Conservation (phyloP, 2,329 filamentous ascomycete species). For the Colletotrichum eremochloae region DNA sequence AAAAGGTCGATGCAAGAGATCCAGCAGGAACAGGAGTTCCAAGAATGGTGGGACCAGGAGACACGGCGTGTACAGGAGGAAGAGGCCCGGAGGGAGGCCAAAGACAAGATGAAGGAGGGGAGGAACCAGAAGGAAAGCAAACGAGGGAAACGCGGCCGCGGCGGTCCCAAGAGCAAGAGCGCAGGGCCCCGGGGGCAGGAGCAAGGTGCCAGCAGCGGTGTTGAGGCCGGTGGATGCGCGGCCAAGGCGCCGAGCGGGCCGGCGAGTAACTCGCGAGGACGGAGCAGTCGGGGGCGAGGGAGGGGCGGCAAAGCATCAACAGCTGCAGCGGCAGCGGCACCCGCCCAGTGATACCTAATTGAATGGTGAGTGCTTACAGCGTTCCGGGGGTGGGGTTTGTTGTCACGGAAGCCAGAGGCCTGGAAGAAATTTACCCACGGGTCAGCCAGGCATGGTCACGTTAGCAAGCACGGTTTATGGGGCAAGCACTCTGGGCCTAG, state of each 20-base stretch:
- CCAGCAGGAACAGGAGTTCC: conserved; percentile 95
- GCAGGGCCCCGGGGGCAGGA: conserved; percentile 9
- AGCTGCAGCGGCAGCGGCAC: conserved; percentile 16
- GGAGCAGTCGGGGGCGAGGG: conserved; percentile 32
- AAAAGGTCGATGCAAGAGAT: conserved; percentile 95
- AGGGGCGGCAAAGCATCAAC: conserved; percentile 35
- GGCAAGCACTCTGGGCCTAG: not conserved
- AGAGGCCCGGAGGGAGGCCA: conserved; percentile 59
- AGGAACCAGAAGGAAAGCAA: conserved; percentile 44
- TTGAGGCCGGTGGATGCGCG: conserved; percentile 13
- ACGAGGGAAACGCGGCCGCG: conserved; percentile 44
- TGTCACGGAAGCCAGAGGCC: conserved; percentile 2
- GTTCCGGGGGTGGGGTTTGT: not conserved
- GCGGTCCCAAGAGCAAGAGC: conserved; percentile 45
- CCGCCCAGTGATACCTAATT: not conserved
- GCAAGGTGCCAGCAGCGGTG: conserved; percentile 8
- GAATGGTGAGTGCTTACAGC: not conserved
- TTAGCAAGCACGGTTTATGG: not conserved
- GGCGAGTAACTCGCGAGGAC: conserved; percentile 25
- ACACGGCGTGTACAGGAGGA: conserved; percentile 78
- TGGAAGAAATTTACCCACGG: conserved; percentile 6
- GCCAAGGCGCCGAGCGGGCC: conserved; percentile 17
- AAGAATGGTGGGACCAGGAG: conserved; percentile 96
- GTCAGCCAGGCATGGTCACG: conserved; percentile 1
- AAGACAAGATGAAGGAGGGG: conserved; percentile 60